Base-by-base conservation (phyloP, 352 stramenopile species). In the Globisporangium alternatum region DNA sequence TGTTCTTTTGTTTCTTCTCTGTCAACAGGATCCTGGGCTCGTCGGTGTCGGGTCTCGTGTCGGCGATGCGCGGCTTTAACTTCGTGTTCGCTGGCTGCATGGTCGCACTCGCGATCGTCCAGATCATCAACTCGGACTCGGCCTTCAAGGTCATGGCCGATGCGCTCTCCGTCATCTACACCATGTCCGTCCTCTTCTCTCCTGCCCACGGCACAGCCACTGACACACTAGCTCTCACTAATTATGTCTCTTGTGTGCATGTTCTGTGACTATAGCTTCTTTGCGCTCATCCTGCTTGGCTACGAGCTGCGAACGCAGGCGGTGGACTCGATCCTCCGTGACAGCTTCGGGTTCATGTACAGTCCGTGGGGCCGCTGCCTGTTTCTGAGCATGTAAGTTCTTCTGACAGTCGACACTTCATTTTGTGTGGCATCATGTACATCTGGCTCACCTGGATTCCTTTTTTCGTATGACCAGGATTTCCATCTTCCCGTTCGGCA, bases 301-400 rank as follows among this genome's bases (percentile, higher is more conserved):
- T 95, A 95, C 64, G 86, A 95, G 75, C 74, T 93, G 17, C 86
- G 86, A 48, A 93, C 86, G 22, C 69, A 80, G 53, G 71, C 70
- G 58, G 75, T 93, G 39, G 86, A 95, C 65, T 66, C 78, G 35
- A 68, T 90, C 30, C 66, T 95, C 48, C 86, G 86, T 54, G 78
- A 79, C 41, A 91, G 82, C 76, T 95, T 92, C 45, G 86, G 86
- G 33, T 95, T 95, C 79, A 93, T 95, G 83, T 95, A 95, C 78
- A 95, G 82, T 56, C 85, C 86, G 7, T 95, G 85, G 84, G 86
- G 86, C 12, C 84, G 86, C 55, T 95, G 86, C 68, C 75, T 95
- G 17, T 95, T 95, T 67, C 51, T 95, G 62, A 85, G 77, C 81
- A 95, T 95, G 86, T 93, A 75, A 62, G 78, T 78, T 21, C 10